Percentiles rank a stretch among this genome's conserved stretches.
phyloP scores from a whole-genome alignment of 345 rosid species.

The Trapa incisa region DNA sequence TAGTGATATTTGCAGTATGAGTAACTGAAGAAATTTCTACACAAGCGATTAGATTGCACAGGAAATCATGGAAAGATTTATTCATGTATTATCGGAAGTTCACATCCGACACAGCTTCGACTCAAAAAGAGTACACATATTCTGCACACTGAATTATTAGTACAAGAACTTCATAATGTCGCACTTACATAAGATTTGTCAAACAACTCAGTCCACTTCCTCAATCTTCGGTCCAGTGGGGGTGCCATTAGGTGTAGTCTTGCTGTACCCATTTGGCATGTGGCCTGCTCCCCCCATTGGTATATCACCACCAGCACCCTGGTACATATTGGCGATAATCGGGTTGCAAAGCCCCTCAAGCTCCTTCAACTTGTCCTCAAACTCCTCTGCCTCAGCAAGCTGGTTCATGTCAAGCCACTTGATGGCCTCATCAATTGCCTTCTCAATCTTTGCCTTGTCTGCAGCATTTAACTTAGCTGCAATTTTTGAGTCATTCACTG shows the following conservation, averaged over 20 bases:
- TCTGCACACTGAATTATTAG: background rate
- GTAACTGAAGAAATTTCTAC: background rate
- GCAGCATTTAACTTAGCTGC: constrained; percentile 12
- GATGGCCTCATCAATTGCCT: constrained; percentile 12
- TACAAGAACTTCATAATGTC: background rate
- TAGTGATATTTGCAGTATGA: too few relatives aligned
- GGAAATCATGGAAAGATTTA: background rate
- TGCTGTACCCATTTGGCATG: background rate
- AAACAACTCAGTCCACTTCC: constrained; percentile 18
- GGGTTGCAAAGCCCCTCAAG: constrained; percentile 21
- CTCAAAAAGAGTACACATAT: background rate
- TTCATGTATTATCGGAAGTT: too few relatives aligned
- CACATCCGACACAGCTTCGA: background rate
- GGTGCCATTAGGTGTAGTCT: background rate
- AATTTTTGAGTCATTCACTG: constrained; percentile 17
- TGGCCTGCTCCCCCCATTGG: constrained; percentile 7
- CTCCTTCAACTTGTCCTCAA: constrained; percentile 23
- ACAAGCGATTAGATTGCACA: background rate
- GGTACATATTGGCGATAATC: constrained; percentile 21
- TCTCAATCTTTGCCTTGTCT: constrained; percentile 25
- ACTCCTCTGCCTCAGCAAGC: constrained; percentile 20
- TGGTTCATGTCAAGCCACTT: constrained; percentile 27
- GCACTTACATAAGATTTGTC: background rate
- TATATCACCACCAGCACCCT: constrained; percentile 14
- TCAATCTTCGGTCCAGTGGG: constrained; percentile 24